Evolutionary conservation across 2,329 filamentous ascomycete species (phyloP).

Genomic region (Coniella lustricola): DNA sequence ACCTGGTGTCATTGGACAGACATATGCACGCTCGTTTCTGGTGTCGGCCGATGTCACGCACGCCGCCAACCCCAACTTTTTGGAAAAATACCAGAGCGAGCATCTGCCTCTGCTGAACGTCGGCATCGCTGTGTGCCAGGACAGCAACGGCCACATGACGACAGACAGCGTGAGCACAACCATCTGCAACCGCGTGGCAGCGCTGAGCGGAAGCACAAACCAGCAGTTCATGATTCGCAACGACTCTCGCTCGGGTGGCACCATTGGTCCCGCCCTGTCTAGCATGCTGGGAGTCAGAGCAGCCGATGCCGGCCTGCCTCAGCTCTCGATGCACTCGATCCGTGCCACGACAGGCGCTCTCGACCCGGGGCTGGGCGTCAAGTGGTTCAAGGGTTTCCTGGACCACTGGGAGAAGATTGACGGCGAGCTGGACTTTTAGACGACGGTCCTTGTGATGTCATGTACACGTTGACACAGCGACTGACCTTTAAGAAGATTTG

Average conservation of each 20-base stretch:
- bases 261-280: slow-evolving; percentile 87
- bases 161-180: slow-evolving; percentile 82
- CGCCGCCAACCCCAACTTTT: slow-evolving; percentile 91
- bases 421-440: slow-evolving; percentile 56
- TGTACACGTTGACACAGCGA: no score
- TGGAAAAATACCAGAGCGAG: slow-evolving; percentile 71
- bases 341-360: slow-evolving; percentile 78
- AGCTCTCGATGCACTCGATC: slow-evolving; percentile 91
- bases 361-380: slow-evolving; percentile 82
- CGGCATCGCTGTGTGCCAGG: slow-evolving; percentile 71
- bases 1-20: slow-evolving; percentile 64
- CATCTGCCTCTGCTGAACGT: slow-evolving; percentile 86
- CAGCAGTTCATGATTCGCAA: slow-evolving; percentile 96
- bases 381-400: slow-evolving; percentile 84
- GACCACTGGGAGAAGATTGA: slow-evolving; percentile 83
- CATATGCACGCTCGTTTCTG: slow-evolving; percentile 86
- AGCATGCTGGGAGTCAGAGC: slow-evolving; percentile 72
- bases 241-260: slow-evolving; percentile 81
- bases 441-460: no score
- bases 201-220: slow-evolving; percentile 62
- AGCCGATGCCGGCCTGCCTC: slow-evolving; percentile 82
- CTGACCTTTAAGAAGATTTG: no score
- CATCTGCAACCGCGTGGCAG: slow-evolving; percentile 70
- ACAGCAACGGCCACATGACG: slow-evolving; percentile 93
- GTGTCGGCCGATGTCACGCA: slow-evolving; percentile 91